phyloP scores from a whole-genome alignment of 2,329 filamentous ascomycete species.

The Metarhizium album region DNA sequence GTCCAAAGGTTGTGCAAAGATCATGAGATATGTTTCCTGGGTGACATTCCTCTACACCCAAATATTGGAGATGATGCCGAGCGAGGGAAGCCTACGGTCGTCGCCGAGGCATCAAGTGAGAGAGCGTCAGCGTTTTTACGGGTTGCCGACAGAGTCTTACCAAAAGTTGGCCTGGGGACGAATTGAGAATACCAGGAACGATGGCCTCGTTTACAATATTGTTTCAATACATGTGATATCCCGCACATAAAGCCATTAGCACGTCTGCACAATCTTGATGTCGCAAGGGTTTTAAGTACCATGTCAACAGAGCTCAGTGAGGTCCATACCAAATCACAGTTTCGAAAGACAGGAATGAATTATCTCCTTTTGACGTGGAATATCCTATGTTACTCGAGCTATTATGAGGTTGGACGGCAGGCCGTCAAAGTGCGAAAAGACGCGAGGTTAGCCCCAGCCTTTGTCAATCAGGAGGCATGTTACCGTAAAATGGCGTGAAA shows the following conservation, averaged over 20 bases:
- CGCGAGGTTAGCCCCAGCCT: conserved; percentile 33
- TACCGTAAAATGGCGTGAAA: conserved; percentile 24
- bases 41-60: conserved; percentile 79
- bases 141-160: conserved; percentile 49
- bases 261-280: neutral
- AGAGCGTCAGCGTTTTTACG: conserved; percentile 61
- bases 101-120: conserved; percentile 68
- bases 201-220: neutral
- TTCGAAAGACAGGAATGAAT: neutral
- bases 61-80: conserved; percentile 83
- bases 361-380: neutral
- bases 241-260: conserved; percentile 1
- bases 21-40: conserved; percentile 67
- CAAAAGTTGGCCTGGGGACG: conserved; percentile 28
- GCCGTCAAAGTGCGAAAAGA: neutral
- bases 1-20: conserved; percentile 60
- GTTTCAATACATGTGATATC: conserved; percentile 1
- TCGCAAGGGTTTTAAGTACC: conserved; percentile 3
- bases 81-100: conserved; percentile 78
- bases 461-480: conserved; percentile 19
- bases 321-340: neutral
- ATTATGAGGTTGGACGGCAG: conserved; percentile 5
- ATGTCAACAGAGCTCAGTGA: neutral
- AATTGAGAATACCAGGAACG: neutral
- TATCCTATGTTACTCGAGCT: conserved; percentile 6